Evolutionary conservation across 2,329 filamentous ascomycete species (phyloP).

Genomic region (Akanthomyces uredinophilus): DNA sequence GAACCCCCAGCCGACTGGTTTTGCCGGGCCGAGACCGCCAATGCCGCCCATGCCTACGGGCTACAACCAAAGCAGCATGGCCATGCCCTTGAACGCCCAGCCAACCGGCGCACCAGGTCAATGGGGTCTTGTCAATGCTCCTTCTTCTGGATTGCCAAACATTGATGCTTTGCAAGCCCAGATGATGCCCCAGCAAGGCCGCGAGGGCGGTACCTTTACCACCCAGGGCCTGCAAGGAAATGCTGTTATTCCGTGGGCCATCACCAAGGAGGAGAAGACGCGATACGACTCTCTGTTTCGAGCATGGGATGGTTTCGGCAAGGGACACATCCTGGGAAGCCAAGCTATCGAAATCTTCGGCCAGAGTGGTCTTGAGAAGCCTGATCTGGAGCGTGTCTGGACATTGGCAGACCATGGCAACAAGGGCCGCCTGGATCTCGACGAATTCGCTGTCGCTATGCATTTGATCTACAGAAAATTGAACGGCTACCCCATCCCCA

Average conservation of each 20-base stretch:
- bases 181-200: conserved; percentile 95
- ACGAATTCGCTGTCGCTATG: conserved; percentile 98
- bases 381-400: conserved; percentile 89
- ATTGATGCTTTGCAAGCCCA: conserved; percentile 87
- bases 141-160: conserved; percentile 82
- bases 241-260: conserved; percentile 94
- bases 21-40: conserved; percentile 78
- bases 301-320: conserved; percentile 92
- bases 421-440: conserved; percentile 87
- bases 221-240: conserved; percentile 86
- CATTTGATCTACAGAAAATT: conserved; percentile 97
- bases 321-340: conserved; percentile 85
- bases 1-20: conserved; percentile 72
- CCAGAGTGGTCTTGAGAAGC: conserved; percentile 87
- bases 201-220: conserved; percentile 76
- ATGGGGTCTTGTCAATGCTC: conserved; percentile 97
- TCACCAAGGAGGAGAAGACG: conserved; percentile 97
- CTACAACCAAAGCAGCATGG: conserved; percentile 60
- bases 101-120: conserved; percentile 90
- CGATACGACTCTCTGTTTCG: conserved; percentile 93
- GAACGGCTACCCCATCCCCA: conserved; percentile 90
- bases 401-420: conserved; percentile 91
- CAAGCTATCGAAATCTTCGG: conserved; percentile 96
- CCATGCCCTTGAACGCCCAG: conserved; percentile 74
- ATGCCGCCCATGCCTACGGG: conserved; percentile 75